Evolutionary conservation across 2,329 filamentous ascomycete genomes (phyloP), one percentile per base, ranked within the genome.

Genomic region (Hymenoscyphus fraxineus): DNA sequence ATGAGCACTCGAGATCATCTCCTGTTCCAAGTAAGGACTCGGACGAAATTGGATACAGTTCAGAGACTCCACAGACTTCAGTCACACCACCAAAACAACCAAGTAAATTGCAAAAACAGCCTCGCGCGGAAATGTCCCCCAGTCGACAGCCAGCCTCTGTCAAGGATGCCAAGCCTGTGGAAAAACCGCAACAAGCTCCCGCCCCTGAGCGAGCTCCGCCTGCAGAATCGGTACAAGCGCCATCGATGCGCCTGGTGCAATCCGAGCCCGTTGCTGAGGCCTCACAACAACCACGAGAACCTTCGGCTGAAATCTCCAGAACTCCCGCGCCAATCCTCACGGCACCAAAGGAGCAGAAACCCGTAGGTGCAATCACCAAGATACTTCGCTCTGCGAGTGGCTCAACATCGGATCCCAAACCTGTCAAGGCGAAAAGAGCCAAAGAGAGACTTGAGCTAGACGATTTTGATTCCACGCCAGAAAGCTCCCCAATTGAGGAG

Each of bases 91-190:
- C 88, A 68, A 81, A 86, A 65, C 81, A 84, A 63, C 77, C 84
- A 3, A 86, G 84, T 78, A 93, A 92, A 75, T 79, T 92, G 61
- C 89, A 92, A 72, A 93, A 93, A 76, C 83, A 84, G 63, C 83
- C 70, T 39, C 67, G 66, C 15, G 57, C 61, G 13, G 73, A 75
- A 40, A 66, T 63, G 3, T 74, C 74, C 32, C 71, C 72, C 38
- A 69, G 57, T 60, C 64, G 65, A 38, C 73, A 73, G 47, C 62
- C 67, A 61, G 60, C 59, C 7, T 61, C 66, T 60, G 47, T 55
- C 32, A 69, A 64, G 65, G 71, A 73, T 22, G 3, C 65, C n/a
- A 72, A 68, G 54, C 13, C 64, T 44, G 19, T 60, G 22, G 74
- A 74, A 39, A 64, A 68, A 39, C 12, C 27, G 13, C 68, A 71